Conservation (phyloP, 192 early-diverging fungal genomes). For the Coemansia aciculifera region DNA sequence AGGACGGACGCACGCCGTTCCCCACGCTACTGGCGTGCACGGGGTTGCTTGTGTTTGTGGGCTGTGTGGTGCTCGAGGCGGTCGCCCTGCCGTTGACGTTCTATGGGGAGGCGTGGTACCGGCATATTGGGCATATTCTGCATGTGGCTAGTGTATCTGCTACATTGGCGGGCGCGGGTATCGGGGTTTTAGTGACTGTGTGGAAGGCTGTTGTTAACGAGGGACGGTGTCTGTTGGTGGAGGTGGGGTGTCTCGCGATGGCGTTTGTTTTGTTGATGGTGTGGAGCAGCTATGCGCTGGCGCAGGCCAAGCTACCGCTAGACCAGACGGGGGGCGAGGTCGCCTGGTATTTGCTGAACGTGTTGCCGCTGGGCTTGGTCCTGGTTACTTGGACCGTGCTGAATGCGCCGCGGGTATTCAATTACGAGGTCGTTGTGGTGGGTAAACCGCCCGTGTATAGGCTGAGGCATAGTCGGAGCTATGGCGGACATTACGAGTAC, state of each 20-base stretch:
- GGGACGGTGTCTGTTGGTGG: neutral
- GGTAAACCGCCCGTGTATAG: neutral
- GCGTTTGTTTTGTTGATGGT: conserved; percentile 21
- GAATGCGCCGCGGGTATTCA: conserved; percentile 26
- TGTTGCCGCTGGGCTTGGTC: conserved; percentile 34
- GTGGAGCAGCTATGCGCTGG: conserved; percentile 35
- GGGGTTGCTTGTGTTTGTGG: neutral
- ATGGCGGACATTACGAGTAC: conserved; percentile 23
- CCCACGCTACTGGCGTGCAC: neutral
- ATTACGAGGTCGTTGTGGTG: neutral
- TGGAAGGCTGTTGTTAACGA: conserved; percentile 12
- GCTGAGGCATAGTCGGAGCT: neutral
- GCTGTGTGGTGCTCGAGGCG: conserved; percentile 20
- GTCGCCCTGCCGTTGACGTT: conserved; percentile 23
- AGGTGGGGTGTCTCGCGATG: conserved; percentile 4
- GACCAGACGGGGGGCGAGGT: conserved; percentile 19
- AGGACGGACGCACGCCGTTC: neutral
- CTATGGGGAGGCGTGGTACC: neutral
- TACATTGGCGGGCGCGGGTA: conserved; percentile 10
- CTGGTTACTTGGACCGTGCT: conserved; percentile 29
- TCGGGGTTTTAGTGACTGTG: conserved; percentile 19
- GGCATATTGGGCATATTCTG: conserved; percentile 23
- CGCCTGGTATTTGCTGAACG: conserved; percentile 34
- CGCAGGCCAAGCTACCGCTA: conserved; percentile 26
- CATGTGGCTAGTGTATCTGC: conserved; percentile 5